These are phyloP conservation scores for Populus trichocarpa DNA, from an alignment of 441 rosid genomes.

Conservation along the genomic window DNA sequence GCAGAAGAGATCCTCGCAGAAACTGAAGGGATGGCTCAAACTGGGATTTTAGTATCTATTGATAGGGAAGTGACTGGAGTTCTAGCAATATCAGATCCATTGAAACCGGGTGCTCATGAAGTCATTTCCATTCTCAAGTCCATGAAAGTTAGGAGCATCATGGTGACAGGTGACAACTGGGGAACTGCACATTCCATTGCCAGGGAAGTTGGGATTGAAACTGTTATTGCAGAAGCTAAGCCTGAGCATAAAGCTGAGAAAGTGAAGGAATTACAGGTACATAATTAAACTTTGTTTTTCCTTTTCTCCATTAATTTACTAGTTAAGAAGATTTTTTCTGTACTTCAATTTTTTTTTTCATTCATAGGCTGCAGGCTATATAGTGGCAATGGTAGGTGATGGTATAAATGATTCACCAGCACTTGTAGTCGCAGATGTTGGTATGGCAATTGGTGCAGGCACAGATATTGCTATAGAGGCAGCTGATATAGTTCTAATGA, in stretches of 20 bases:
- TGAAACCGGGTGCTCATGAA: conserved; percentile 69
- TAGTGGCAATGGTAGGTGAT: conserved; percentile 94
- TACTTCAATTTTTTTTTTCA: background rate
- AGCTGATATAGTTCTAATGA: conserved; percentile 89
- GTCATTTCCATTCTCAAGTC: conserved; percentile 77
- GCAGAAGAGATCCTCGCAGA: conserved; percentile 69
- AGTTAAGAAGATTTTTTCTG: background rate
- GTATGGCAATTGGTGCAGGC: conserved; percentile 96
- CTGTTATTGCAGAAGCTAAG: conserved; percentile 79
- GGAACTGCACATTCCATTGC: conserved; percentile 91
- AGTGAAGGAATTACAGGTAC: conserved; percentile 77
- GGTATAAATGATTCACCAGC: conserved; percentile 95
- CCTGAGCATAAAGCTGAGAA: conserved; percentile 92
- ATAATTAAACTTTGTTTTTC: background rate
- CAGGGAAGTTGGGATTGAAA: conserved; percentile 66
- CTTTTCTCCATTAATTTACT: background rate
- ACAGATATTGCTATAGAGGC: conserved; percentile 95
- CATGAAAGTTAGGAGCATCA: conserved; percentile 70
- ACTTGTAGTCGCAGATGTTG: conserved; percentile 83
- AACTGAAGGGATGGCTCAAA: conserved; percentile 74
- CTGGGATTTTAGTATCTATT: conserved; percentile 71
- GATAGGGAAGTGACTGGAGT: conserved; percentile 61
- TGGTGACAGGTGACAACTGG: conserved; percentile 96
- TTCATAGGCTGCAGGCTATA: conserved; percentile 53
- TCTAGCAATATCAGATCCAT: conserved; percentile 69